Base-by-base conservation (phyloP, 345 rosid genomes). In the Gossypium australe region DNA sequence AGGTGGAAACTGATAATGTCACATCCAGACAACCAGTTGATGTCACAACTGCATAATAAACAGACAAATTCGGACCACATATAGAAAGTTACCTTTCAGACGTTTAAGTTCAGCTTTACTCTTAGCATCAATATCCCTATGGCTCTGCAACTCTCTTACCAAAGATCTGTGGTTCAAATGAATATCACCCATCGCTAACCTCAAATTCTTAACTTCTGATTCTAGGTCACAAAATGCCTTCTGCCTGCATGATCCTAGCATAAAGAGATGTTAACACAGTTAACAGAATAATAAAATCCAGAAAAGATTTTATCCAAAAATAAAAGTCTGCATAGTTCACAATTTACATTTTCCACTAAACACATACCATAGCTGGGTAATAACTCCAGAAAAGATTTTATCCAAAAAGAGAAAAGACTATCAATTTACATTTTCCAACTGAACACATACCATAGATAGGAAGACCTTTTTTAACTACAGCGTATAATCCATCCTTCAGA, bases 121-220 rank as follows among this genome's bases (percentile, higher is more conserved):
- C 82, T 85, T 92, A 4, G 90, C 94, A 85, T 87, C 87, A 53
- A 72, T 79, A 77, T 93, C 97, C 64, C 77, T 86, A 68, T 56
- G 78, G 60, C 76, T 81, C 82, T 86, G 94, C 85, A 93, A 80
- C 72, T 93, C 90, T 73, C 82, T 76, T 16, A 85, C 85, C 80
- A 92, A 75, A 59, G 86, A 75, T 78, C 80, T 92, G 77, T 88
- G 92, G 83, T 88, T 92, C 83, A 84, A 77, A 79, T 89, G 92
- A 76, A 85, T 91, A 81, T 88, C 97, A 78, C 82, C 85, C 61
- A 90, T 73, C 69, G 80, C 83, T 73, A 70, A 76, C 81, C 98
- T 88, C 83, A 90, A 80, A 76, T 80, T 87, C 83, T 84, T 89
- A 71, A 89, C 84, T 80, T 93, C 91, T 24, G 81, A 22, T 70